These are phyloP conservation scores for Paecilomyces formosus DNA, from an alignment of 2,329 filamentous ascomycete species.

Conservation along the genomic window DNA sequence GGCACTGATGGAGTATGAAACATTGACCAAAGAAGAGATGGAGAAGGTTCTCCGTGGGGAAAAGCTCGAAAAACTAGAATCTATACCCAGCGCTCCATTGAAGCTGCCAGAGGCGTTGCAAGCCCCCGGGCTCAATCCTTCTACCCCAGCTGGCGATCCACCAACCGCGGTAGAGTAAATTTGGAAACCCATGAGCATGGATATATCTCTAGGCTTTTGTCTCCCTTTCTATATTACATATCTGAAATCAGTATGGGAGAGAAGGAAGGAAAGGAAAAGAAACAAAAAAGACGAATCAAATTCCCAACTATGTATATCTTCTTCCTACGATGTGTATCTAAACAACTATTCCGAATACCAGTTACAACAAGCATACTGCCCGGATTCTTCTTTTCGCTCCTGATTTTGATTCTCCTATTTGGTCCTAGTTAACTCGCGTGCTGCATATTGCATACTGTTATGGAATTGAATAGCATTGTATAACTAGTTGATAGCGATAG, in stretches of 20 bases:
- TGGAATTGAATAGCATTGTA: neutral
- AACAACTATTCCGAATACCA: neutral
- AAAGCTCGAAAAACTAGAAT: slow-evolving; percentile 63
- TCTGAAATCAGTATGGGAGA: neutral
- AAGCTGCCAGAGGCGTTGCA: slow-evolving; percentile 55
- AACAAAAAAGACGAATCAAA: neutral
- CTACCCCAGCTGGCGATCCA: slow-evolving; percentile 13
- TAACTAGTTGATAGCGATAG: neutral
- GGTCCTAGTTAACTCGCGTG: no score
- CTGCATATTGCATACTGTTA: no score
- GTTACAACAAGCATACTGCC: neutral
- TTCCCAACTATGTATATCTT: neutral
- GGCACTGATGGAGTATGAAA: slow-evolving; percentile 91
- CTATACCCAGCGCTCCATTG: slow-evolving; percentile 47
- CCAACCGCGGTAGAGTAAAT: slow-evolving; percentile 16
- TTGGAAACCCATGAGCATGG: neutral
- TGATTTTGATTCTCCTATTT: neutral
- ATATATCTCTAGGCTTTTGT: neutral
- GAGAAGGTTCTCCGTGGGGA: slow-evolving; percentile 84
- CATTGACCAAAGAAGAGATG: slow-evolving; percentile 79
- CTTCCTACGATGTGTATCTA: neutral
- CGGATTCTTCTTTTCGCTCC: neutral
- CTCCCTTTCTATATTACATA: neutral
- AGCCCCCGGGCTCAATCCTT: slow-evolving; percentile 20
- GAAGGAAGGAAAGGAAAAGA: neutral